These are phyloP conservation scores for Xerocomellus dryophilus DNA, from an alignment of 768 basidiomycete genomes.

Conservation along the genomic window DNA sequence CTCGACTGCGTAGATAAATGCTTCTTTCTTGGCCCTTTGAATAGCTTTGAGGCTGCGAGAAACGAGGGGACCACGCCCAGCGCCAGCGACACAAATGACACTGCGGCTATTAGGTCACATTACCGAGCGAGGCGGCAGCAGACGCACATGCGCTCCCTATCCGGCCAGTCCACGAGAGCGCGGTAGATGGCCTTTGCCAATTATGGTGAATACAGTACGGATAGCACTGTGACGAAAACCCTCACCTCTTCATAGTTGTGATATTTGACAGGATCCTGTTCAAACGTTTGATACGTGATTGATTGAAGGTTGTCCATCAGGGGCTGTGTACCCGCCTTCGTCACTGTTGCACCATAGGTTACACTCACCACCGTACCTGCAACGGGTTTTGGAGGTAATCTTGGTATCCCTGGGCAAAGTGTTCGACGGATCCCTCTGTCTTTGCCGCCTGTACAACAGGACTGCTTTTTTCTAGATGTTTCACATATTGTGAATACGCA, in stretches of 20 bases:
- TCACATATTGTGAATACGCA: slow-evolving; percentile 88
- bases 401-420: slow-evolving; percentile 90
- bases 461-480: slow-evolving; percentile 79
- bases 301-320: slow-evolving; percentile 97
- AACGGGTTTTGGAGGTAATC: slow-evolving; percentile 94
- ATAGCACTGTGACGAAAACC: slow-evolving; percentile 6
- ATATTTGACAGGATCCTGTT: slow-evolving; percentile 97
- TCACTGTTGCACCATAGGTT: slow-evolving; percentile 5
- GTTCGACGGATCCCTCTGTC: slow-evolving; percentile 74
- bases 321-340: slow-evolving; percentile 50
- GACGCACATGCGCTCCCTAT: slow-evolving; percentile 56
- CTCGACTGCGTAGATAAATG: slow-evolving; percentile 82
- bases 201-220: slow-evolving; percentile 8
- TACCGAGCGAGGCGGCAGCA: slow-evolving; percentile 29
- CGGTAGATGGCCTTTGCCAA: slow-evolving; percentile 66
- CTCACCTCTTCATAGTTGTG: slow-evolving; percentile 87
- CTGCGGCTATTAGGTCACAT: slow-evolving; percentile 40
- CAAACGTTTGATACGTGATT: slow-evolving; percentile 95
- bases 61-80: slow-evolving; percentile 91
- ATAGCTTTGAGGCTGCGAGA: slow-evolving; percentile 79
- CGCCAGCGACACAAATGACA: slow-evolving; percentile 87
- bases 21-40: slow-evolving; percentile 58
- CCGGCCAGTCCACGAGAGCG: slow-evolving; percentile 72
- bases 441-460: slow-evolving; percentile 59
- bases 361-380: slow-evolving; percentile 49